Evolutionary conservation across 441 rosid genomes (phyloP).

Genomic region (Bruguiera hainesii): DNA sequence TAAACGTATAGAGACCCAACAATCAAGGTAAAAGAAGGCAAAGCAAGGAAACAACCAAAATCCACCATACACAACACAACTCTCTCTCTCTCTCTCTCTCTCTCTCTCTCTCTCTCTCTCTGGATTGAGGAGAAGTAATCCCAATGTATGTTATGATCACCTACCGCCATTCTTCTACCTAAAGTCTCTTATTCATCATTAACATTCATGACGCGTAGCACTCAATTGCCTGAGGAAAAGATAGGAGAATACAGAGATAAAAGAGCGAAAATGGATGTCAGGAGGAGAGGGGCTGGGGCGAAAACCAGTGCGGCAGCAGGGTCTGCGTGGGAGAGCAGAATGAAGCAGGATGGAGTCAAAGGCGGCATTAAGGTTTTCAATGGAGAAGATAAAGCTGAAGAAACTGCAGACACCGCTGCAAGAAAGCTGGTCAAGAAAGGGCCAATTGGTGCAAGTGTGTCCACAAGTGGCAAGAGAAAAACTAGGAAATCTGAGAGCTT

Average conservation of each 20-base stretch:
- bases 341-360: conserved; percentile 54
- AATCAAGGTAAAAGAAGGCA: background rate
- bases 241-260: background rate
- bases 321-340: conserved; percentile 76
- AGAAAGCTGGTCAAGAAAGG: conserved; percentile 21
- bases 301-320: conserved; percentile 45
- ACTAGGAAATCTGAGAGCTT: conserved; percentile 51
- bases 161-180: conserved; percentile 37
- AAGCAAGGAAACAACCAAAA: background rate
- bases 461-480: conserved; percentile 45
- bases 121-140: conserved; percentile 9
- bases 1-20: background rate
- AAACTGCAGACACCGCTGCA: background rate
- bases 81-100: background rate
- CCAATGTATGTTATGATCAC: conserved; percentile 12
- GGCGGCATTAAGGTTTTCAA: conserved; percentile 53
- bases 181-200: conserved; percentile 32
- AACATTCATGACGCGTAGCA: conserved; percentile 22
- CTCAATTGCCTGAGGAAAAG: conserved; percentile 16
- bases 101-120: conserved; percentile 1
- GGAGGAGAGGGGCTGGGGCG: conserved; percentile 36
- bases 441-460: conserved; percentile 17
- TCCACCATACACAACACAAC: conserved; percentile 11
- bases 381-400: conserved; percentile 27
- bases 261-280: conserved; percentile 36